Percentiles rank a stretch among this genome's conserved stretches.
These are phyloP conservation scores for Globisporangium okanoganense DNA, from an alignment of 352 stramenopile genomes.

Conservation along the genomic window DNA sequence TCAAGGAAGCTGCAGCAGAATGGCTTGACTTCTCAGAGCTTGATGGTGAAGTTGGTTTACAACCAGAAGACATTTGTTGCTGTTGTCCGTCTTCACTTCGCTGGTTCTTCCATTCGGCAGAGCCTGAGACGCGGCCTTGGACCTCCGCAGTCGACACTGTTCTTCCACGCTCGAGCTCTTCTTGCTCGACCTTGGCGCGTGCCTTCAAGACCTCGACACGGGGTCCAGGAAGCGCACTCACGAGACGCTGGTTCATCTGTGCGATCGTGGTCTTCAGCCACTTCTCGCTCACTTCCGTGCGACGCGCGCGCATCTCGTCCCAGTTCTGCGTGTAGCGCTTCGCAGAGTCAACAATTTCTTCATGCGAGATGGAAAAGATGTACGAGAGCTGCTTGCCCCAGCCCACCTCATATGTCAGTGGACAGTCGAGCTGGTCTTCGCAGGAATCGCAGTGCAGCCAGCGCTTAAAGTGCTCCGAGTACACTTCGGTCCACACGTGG, in stretches of 20 bases:
- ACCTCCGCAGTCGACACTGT: slow-evolving; percentile 40
- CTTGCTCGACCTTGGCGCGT: slow-evolving; percentile 35
- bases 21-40: not conserved
- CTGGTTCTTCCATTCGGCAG: slow-evolving; percentile 70
- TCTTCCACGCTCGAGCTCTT: slow-evolving; percentile 39
- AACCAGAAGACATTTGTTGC: not conserved
- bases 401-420: slow-evolving; percentile 93
- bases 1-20: not conserved
- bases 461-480: slow-evolving; percentile 60
- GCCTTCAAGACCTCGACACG: slow-evolving; percentile 31
- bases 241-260: slow-evolving; percentile 44
- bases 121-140: slow-evolving; percentile 74
- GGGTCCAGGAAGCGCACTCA: slow-evolving; percentile 23
- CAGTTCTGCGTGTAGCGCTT: slow-evolving; percentile 73
- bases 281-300: slow-evolving; percentile 59
- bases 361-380: slow-evolving; percentile 85
- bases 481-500: slow-evolving; percentile 95
- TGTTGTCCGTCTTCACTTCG: slow-evolving; percentile 56
- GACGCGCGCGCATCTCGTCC: slow-evolving; percentile 54
- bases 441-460: slow-evolving; percentile 95
- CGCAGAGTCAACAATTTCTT: slow-evolving; percentile 91
- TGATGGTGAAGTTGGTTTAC: not conserved
- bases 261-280: slow-evolving; percentile 54
- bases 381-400: slow-evolving; percentile 94
- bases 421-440: slow-evolving; percentile 91